Evolutionary conservation across 1,284 basidiomycete genomes (phyloP).

Genomic region (Rhodotorula sp.): DNA sequence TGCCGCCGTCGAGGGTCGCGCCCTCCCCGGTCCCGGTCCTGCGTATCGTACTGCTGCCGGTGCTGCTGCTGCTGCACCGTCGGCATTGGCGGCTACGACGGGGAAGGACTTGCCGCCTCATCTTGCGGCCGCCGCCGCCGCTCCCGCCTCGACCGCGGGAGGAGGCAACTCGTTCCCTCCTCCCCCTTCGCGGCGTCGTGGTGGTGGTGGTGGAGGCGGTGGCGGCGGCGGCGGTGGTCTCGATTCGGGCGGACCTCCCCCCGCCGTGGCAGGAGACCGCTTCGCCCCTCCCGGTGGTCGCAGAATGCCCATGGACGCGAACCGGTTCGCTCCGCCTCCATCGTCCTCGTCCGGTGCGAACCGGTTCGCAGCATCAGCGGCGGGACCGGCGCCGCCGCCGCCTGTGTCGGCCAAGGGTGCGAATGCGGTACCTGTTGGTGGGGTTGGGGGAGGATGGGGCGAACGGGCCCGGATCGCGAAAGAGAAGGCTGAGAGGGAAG

Average conservation of each 20-base stretch:
- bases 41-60: background rate
- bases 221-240: too few relatives aligned
- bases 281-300: too few relatives aligned
- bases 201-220: too few relatives aligned
- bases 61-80: too few relatives aligned
- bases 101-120: background rate
- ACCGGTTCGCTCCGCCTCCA: slow-evolving; percentile 1
- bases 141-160: background rate
- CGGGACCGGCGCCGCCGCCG: background rate
- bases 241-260: too few relatives aligned
- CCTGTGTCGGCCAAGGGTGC: background rate
- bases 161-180: too few relatives aligned
- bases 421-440: background rate
- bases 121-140: background rate
- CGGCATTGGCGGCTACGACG: too few relatives aligned
- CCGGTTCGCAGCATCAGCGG: background rate
- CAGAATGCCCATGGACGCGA: background rate
- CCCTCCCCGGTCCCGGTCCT: background rate
- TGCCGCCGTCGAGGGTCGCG: background rate
- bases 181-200: too few relatives aligned
- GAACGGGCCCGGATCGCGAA: slow-evolving; percentile 4
- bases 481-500: slow-evolving; percentile 14
- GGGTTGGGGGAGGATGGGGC: slow-evolving; percentile 9
- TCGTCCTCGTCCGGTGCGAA: background rate
- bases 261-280: background rate